A percentile compares a stretch with the other conserved stretches of the same genome.
phyloP scores from a whole-genome alignment of 2,329 filamentous ascomycete genomes.

The Myriangium duriaei region DNA sequence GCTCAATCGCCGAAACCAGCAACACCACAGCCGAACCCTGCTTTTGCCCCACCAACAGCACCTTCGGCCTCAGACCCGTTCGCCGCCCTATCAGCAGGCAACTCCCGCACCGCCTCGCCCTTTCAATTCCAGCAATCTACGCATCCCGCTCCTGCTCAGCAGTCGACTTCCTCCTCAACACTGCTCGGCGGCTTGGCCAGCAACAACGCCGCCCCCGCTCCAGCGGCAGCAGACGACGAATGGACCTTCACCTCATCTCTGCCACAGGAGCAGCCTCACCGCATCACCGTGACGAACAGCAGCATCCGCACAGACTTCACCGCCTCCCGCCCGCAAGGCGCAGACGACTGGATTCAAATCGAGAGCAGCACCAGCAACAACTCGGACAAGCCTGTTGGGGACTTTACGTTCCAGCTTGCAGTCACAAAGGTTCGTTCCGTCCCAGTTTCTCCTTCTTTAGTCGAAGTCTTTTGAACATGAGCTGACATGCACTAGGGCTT shows the following conservation, averaged over 20 bases:
- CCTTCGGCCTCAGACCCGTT: slow-evolving; percentile 45
- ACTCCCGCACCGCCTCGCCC: slow-evolving; percentile 37
- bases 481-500: slow-evolving; percentile 49
- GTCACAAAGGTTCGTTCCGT: slow-evolving; percentile 66
- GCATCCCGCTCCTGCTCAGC: slow-evolving; percentile 20
- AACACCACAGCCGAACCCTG: slow-evolving; percentile 33
- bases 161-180: slow-evolving; percentile 4
- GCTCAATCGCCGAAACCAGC: slow-evolving; percentile 34
- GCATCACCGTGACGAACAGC: slow-evolving; percentile 56
- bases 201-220: slow-evolving; percentile 24
- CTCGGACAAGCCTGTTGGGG: slow-evolving; percentile 55
- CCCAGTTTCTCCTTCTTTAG: slow-evolving; percentile 3
- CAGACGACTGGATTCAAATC: slow-evolving; percentile 51
- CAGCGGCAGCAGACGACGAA: slow-evolving; percentile 13
- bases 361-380: slow-evolving; percentile 76
- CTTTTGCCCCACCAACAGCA: slow-evolving; percentile 21
- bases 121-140: slow-evolving; percentile 36
- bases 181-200: slow-evolving; percentile 15
- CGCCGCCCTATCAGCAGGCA: slow-evolving; percentile 40
- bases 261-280: slow-evolving; percentile 40
- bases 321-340: slow-evolving; percentile 46
- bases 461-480: not conserved
- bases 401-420: slow-evolving; percentile 82
- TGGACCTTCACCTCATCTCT: slow-evolving; percentile 13
- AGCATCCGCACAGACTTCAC: slow-evolving; percentile 61